Base-by-base conservation (phyloP, 2,329 filamentous ascomycete species). In the Diaporthe batatas region DNA sequence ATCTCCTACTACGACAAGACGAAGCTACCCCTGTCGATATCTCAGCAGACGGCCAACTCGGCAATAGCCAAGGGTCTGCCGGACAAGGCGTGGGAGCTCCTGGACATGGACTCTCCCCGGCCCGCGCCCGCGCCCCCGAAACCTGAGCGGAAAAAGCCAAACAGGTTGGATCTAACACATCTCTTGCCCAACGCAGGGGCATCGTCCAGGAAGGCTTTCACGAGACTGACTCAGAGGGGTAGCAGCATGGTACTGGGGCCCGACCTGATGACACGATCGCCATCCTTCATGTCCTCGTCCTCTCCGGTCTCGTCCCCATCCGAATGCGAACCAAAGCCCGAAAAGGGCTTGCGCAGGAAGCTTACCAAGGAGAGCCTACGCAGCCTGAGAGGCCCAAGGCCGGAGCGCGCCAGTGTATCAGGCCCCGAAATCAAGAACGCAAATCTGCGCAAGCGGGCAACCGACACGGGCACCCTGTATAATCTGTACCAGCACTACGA, bases 401-500 rank as follows among this genome's bases (percentile, higher is more conserved):
- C 47, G 6, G 57, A 70, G 18, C 36, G 65, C 6, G 42, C 39
- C 32, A 68, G 53, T 39, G 67, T 59, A 3, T 36, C 69, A 3
- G 70, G 67, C 44, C 36, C 62, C 29, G 55, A 75, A 23, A 23
- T 62, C 51, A 59, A 49, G 49, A 44, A 25, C 34, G 57, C 68
- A 54, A 67, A 69, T 72, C 36, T 70, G 32, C 58, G 70, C 21
- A 70, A 49, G 42, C 65, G 12, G 74, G 75, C 42, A 67, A 76
- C 58, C 76, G 81, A 80, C 76, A 77, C 82, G 2, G 79, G 81
- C 21, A 85, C 84, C 3, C 78, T 89, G 29, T 83, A 87, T 55
- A 85, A 86, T 68, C 81, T 91, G 3, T 90, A 90, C 76, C 82
- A 88, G 71, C 87, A 90, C 76, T 90, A 91, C 76, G 89, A 90